These are phyloP conservation scores for Picea abies DNA, from an alignment of 83 land plant genomes.

Conservation along the genomic window DNA sequence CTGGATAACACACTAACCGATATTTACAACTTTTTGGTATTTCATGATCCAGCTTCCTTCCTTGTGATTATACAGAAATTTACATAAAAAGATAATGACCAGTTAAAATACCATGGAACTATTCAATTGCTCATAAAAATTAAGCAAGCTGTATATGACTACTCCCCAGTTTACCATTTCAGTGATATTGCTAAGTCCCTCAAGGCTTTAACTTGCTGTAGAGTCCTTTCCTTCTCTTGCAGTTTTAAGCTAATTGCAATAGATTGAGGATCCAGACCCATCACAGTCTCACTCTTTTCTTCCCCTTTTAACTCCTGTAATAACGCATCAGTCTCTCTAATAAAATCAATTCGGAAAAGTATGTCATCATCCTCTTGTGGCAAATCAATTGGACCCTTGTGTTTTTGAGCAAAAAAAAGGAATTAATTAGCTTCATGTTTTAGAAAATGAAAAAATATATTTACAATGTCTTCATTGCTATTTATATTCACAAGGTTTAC, in stretches of 20 bases:
- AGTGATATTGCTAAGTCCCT: conserved; percentile 71
- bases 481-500: too few relatives aligned
- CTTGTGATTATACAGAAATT: too few relatives aligned
- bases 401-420: neutral
- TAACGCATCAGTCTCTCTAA: conserved; percentile 83
- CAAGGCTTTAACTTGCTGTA: conserved; percentile 74
- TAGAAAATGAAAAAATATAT: neutral
- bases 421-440: neutral
- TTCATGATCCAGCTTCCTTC: too few relatives aligned
- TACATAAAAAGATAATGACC: too few relatives aligned
- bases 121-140: too few relatives aligned
- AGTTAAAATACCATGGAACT: too few relatives aligned
- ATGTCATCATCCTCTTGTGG: conserved; percentile 68
- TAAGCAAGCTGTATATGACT: too few relatives aligned
- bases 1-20: too few relatives aligned
- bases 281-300: conserved; percentile 26
- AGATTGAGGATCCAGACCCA: conserved; percentile 88
- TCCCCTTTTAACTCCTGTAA: conserved; percentile 64
- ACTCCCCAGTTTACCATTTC: conserved; percentile 47
- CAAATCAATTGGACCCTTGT: conserved; percentile 21
- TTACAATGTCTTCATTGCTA: too few relatives aligned
- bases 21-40: too few relatives aligned
- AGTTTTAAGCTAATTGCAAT: conserved; percentile 83
- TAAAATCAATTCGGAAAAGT: conserved; percentile 86
- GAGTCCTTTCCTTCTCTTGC: conserved; percentile 79